phyloP scores from a whole-genome alignment of 2,329 filamentous ascomycete genomes.

The Pestalotiopsis sp. region DNA sequence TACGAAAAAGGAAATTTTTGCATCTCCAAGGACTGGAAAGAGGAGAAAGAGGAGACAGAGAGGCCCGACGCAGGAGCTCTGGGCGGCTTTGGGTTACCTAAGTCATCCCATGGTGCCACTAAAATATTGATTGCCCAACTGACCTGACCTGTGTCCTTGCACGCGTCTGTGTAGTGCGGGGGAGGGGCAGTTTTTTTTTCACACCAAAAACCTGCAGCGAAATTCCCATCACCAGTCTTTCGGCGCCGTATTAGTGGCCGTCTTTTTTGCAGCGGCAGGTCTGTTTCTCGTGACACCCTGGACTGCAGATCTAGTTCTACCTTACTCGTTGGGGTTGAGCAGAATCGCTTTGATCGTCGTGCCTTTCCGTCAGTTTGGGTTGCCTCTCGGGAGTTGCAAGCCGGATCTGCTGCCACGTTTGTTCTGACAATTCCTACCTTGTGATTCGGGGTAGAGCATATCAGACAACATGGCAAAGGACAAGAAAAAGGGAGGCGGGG shows the following conservation, averaged over 20 bases:
- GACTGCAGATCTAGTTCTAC: not conserved
- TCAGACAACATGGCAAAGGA: constrained; percentile 44
- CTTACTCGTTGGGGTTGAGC: not conserved
- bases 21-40: not conserved
- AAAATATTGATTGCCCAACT: not conserved
- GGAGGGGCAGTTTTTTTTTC: constrained; percentile 5
- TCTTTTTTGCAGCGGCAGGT: not conserved
- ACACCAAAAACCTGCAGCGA: not conserved
- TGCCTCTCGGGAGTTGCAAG: not conserved
- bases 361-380: not conserved
- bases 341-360: not conserved
- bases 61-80: not conserved
- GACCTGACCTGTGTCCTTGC: not conserved
- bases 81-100: not conserved
- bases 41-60: not conserved
- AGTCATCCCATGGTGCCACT: not conserved
- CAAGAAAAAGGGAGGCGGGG: constrained; percentile 45
- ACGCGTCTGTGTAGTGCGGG: constrained; percentile 8
- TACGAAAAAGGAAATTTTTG: not conserved
- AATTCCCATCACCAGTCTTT: constrained; percentile 2
- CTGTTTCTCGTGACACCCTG: not conserved
- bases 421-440: not conserved
- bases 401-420: not conserved
- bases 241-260: not conserved
- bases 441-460: not conserved